Conservation (phyloP, 208 protist species). For the Porcisia deanei region DNA sequence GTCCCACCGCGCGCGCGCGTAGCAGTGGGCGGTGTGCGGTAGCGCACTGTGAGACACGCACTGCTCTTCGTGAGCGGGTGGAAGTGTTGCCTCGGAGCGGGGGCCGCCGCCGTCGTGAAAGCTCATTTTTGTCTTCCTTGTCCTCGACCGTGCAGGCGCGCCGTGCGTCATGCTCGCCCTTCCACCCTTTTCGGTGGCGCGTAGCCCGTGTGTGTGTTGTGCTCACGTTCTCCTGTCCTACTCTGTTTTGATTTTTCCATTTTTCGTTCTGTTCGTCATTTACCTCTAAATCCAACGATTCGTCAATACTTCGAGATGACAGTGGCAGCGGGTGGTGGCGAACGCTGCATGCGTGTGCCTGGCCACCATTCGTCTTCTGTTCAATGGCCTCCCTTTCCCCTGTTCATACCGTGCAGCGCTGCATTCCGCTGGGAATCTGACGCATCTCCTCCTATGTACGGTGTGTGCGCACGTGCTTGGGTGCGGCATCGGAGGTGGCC, state of each 20-base stretch:
- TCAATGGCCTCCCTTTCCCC: too few relatives aligned
- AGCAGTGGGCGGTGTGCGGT: too few relatives aligned
- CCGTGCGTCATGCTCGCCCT: neutral
- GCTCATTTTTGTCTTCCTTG: neutral
- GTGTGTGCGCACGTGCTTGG: neutral
- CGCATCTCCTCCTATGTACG: neutral
- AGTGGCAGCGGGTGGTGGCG: too few relatives aligned
- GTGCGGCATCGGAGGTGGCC: neutral
- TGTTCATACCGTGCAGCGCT: too few relatives aligned
- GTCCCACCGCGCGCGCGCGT: too few relatives aligned
- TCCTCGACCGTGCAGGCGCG: neutral
- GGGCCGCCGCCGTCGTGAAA: too few relatives aligned
- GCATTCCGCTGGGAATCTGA: neutral
- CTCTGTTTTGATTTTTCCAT: constrained; percentile 17
- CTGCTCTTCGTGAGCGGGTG: too few relatives aligned
- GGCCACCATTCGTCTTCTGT: too few relatives aligned
- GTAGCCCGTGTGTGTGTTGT: neutral
- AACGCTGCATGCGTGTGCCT: too few relatives aligned
- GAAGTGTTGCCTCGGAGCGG: too few relatives aligned
- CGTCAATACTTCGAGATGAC: too few relatives aligned
- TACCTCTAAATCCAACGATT: neutral
- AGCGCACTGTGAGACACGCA: too few relatives aligned
- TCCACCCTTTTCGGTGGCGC: neutral
- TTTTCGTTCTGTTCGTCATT: neutral
- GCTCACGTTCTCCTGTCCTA: neutral